Percentiles rank a stretch among this genome's conserved stretches.
Conservation (phyloP, 805 yeast genomes). For the Pichia paraexigua region DNA sequence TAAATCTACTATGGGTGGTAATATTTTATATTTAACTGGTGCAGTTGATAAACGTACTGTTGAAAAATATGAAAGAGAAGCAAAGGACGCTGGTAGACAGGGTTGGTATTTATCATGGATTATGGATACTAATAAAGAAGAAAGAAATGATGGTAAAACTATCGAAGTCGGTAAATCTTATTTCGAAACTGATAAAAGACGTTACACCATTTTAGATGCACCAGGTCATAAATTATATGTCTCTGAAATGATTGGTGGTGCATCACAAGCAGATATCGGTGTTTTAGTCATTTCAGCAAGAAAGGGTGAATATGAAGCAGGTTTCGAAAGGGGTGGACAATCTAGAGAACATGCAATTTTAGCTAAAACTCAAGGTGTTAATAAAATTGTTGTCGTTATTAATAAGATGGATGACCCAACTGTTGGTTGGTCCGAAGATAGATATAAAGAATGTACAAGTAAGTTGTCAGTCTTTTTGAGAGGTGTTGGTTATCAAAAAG, state of each 20-base stretch:
- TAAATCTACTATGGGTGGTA: slow-evolving; percentile 99
- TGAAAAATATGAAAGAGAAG: slow-evolving; percentile 96
- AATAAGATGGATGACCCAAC: slow-evolving; percentile 99
- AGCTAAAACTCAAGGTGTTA: slow-evolving; percentile 98
- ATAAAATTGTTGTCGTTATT: slow-evolving; percentile 84
- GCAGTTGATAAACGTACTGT: slow-evolving; percentile 98
- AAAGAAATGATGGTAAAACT: slow-evolving; percentile 97
- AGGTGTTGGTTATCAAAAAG: slow-evolving; percentile 85
- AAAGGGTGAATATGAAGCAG: slow-evolving; percentile 99
- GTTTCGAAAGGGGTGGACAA: slow-evolving; percentile 98
- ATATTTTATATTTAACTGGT: slow-evolving; percentile 84
- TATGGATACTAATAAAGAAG: slow-evolving; percentile 98
- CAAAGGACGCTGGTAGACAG: slow-evolving; percentile 98
- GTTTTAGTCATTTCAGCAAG: slow-evolving; percentile 94
- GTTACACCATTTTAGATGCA: slow-evolving; percentile 97
- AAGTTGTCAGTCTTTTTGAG: slow-evolving; percentile 72
- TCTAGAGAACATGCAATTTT: slow-evolving; percentile 95
- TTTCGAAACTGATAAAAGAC: slow-evolving; percentile 95
- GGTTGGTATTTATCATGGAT: slow-evolving; percentile 99
- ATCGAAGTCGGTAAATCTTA: slow-evolving; percentile 98
- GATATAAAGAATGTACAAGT: slow-evolving; percentile 90
- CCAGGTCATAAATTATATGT: slow-evolving; percentile 99
- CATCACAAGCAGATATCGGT: slow-evolving; percentile 99
- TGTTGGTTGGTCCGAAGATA: slow-evolving; percentile 89
- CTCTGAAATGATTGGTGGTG: slow-evolving; percentile 99